These are phyloP conservation scores for Fusarium sp. DNA, from an alignment of 2,329 filamentous ascomycete species.

Conservation along the genomic window DNA sequence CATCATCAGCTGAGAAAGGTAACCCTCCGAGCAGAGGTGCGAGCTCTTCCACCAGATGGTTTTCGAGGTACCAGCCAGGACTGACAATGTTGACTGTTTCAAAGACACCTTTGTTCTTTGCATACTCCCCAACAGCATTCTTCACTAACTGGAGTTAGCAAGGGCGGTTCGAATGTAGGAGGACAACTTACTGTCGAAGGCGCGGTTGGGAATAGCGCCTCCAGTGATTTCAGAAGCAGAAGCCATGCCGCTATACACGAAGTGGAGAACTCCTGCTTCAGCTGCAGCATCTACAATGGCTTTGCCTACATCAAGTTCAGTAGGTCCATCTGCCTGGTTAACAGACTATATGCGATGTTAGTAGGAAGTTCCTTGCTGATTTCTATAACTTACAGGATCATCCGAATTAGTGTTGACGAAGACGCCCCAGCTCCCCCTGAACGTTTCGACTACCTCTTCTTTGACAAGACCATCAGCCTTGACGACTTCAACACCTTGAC, in stretches of 20 bases:
- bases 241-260: conserved; percentile 53
- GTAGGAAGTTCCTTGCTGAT: neutral
- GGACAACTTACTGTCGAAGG: conserved; percentile 51
- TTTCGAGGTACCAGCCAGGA: conserved; percentile 58
- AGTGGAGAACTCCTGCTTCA: conserved; percentile 50
- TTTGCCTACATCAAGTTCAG: conserved; percentile 53
- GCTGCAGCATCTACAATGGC: conserved; percentile 50
- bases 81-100: conserved; percentile 51
- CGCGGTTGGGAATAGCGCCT: conserved; percentile 48
- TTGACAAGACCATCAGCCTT: conserved; percentile 47
- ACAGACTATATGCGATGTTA: conserved; percentile 36
- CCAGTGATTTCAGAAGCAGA: conserved; percentile 50
- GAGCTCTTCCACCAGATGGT: conserved; percentile 52
- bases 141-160: conserved; percentile 49
- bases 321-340: conserved; percentile 44
- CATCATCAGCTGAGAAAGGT: conserved; percentile 50
- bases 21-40: conserved; percentile 56
- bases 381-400: conserved; percentile 42
- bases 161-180: accelerated
- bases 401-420: conserved; percentile 52
- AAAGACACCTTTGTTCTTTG: conserved; percentile 49
- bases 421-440: conserved; percentile 50
- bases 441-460: conserved; percentile 43
- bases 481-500: conserved; percentile 48
- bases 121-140: conserved; percentile 53